A percentile compares a stretch with the other conserved stretches of the same genome.
phyloP scores from a whole-genome alignment of 305 asterid genomes.

The Ilex paraguariensis region DNA sequence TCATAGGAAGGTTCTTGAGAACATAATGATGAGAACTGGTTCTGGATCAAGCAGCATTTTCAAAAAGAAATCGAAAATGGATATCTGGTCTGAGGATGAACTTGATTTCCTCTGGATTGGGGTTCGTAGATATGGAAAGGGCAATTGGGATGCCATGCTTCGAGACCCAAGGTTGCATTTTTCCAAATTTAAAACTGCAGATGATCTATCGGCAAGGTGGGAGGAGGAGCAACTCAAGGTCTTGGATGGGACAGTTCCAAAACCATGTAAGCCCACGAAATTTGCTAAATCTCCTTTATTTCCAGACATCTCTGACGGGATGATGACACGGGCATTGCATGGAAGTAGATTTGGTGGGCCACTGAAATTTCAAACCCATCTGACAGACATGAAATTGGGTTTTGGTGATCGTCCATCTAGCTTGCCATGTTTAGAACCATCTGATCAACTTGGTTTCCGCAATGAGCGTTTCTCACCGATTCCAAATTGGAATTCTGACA shows the following conservation, averaged over 20 bases:
- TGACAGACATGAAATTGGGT: conserved; percentile 88
- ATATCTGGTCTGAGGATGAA: conserved; percentile 87
- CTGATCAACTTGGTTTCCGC: conserved; percentile 24
- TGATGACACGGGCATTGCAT: conserved; percentile 63
- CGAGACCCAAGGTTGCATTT: conserved; percentile 75
- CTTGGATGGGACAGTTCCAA: conserved; percentile 44
- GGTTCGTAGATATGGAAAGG: conserved; percentile 80
- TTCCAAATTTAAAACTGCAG: conserved; percentile 61
- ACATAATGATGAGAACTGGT: conserved; percentile 71
- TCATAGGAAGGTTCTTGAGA: conserved; percentile 79
- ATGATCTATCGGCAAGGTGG: conserved; percentile 74
- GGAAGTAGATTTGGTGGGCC: conserved; percentile 50
- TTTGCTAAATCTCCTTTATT: conserved; percentile 24
- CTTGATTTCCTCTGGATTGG: conserved; percentile 94
- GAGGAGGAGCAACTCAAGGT: conserved; percentile 85
- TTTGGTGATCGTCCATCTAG: conserved; percentile 50
- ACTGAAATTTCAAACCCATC: conserved; percentile 47
- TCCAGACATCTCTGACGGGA: conserved; percentile 54
- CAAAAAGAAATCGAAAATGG: conserved; percentile 44
- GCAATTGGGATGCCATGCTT: conserved; percentile 85
- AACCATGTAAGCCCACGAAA: conserved; percentile 39
- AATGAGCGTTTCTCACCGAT: conserved; percentile 25
- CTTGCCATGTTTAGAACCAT: conserved; percentile 38
- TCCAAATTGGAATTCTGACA: conserved; percentile 43
- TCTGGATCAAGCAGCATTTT: conserved; percentile 46